Evolutionary conservation across 2,329 filamentous ascomycete species (phyloP).

Genomic region (Clonostachys byssicola): DNA sequence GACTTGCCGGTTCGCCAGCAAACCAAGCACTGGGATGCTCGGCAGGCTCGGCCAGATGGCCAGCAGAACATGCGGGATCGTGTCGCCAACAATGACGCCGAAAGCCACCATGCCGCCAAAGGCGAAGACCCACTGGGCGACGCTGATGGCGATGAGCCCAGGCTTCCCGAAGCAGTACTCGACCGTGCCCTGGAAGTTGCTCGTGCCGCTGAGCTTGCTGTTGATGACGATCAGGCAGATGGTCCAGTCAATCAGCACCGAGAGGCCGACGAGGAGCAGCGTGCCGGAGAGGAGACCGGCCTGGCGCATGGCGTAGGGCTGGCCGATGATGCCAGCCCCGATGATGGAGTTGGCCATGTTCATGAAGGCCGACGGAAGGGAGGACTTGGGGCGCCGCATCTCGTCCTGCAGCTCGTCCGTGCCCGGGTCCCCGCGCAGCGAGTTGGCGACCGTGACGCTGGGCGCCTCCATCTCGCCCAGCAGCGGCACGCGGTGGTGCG

Average conservation of each 20-base stretch:
- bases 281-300: constrained; percentile 82
- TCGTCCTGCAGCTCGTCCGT: constrained; percentile 47
- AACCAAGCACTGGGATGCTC: constrained; percentile 71
- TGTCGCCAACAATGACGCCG: constrained; percentile 94
- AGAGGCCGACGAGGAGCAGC: constrained; percentile 72
- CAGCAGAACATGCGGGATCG: constrained; percentile 83
- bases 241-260: constrained; percentile 91
- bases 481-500: constrained; percentile 63
- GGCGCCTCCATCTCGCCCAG: constrained; percentile 82
- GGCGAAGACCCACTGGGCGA: constrained; percentile 97
- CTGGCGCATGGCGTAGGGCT: constrained; percentile 94
- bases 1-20: constrained; percentile 75
- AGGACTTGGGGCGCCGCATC: constrained; percentile 71
- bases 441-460: constrained; percentile 64
- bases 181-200: constrained; percentile 93
- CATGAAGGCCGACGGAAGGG: constrained; percentile 88
- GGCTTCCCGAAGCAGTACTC: constrained; percentile 89
- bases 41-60: constrained; percentile 76
- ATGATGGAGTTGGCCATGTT: constrained; percentile 99
- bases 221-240: constrained; percentile 97
- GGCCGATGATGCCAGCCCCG: constrained; percentile 69
- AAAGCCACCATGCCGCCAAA: constrained; percentile 99
- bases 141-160: constrained; percentile 79
- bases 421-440: constrained; percentile 35
- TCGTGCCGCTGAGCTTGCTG: constrained; percentile 89